phyloP scores from a whole-genome alignment of 2,329 filamentous ascomycete genomes.

The Exophiala xenobiotica region DNA sequence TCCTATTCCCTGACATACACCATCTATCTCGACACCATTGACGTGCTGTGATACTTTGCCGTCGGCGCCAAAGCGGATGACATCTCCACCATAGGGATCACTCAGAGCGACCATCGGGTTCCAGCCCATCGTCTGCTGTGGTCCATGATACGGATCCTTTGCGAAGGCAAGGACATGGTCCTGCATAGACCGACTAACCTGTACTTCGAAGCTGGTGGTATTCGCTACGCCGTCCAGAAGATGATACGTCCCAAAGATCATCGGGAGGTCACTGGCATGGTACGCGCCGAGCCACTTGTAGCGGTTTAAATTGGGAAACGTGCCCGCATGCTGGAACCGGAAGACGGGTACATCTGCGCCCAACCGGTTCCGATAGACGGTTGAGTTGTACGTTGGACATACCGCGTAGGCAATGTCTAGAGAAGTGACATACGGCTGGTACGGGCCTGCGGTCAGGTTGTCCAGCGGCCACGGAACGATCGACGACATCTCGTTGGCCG shows the following conservation, averaged over 20 bases:
- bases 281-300: slow-evolving; percentile 42
- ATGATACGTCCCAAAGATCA: slow-evolving; percentile 29
- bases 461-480: slow-evolving; percentile 1
- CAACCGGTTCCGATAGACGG: slow-evolving; percentile 12
- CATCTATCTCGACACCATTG: slow-evolving; percentile 32
- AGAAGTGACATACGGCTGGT: neutral
- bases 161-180: slow-evolving; percentile 32
- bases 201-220: slow-evolving; percentile 23
- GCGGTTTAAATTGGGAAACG: slow-evolving; percentile 43
- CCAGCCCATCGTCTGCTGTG: slow-evolving; percentile 20
- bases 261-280: slow-evolving; percentile 23
- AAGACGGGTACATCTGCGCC: slow-evolving; percentile 40
- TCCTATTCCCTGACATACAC: slow-evolving; percentile 11
- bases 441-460: slow-evolving; percentile 8
- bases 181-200: slow-evolving; percentile 30
- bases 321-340: slow-evolving; percentile 43
- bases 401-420: neutral
- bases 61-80: slow-evolving; percentile 33
- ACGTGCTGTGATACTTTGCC: slow-evolving; percentile 30
- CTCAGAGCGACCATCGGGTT: slow-evolving; percentile 10
- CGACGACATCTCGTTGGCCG: slow-evolving; percentile 21
- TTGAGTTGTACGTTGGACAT: slow-evolving; percentile 1
- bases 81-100: slow-evolving; percentile 23
- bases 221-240: slow-evolving; percentile 17
- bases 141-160: slow-evolving; percentile 25